Evolutionary conservation across 1,139 yeast species (phyloP).

Genomic region (Geotrichum fermentans): DNA sequence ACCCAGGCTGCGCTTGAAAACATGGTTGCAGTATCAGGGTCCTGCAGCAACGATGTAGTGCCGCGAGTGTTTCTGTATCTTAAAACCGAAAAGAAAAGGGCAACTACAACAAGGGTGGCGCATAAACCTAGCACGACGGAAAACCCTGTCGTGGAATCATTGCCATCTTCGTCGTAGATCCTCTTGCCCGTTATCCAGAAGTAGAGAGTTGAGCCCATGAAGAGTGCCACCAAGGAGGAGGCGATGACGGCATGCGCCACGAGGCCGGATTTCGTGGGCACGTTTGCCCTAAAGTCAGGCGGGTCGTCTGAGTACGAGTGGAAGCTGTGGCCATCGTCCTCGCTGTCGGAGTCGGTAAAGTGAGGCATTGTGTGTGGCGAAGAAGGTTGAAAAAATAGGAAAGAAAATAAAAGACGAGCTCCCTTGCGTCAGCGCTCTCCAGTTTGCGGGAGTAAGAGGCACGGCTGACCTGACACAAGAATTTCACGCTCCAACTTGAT

Average conservation of each 20-base stretch:
- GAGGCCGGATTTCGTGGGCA: neutral
- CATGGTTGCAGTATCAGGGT: neutral
- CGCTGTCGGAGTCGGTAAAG: neutral
- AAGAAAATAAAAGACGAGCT: too few species aligned
- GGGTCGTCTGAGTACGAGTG: neutral
- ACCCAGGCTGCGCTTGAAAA: neutral
- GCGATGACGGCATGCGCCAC: neutral
- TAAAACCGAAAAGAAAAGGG: neutral
- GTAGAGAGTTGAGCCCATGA: neutral
- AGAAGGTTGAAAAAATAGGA: neutral
- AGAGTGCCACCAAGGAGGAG: neutral
- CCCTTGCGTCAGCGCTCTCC: too few species aligned
- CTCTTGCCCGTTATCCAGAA: neutral
- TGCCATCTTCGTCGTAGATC: constrained; percentile 7
- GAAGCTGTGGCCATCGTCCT: neutral
- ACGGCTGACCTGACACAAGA: too few species aligned
- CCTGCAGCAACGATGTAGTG: neutral
- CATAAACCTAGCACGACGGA: neutral
- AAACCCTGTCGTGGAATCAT: neutral
- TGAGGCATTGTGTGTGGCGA: neutral
- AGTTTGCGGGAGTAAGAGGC: too few species aligned
- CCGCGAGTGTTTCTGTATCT: neutral
- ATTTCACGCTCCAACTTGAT: too few species aligned
- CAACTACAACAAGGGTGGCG: neutral
- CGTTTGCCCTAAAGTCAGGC: neutral